A percentile compares a stretch with the other conserved stretches of the same genome.
These are phyloP conservation scores for Aschersonia sp. DNA, from an alignment of 2,329 filamentous ascomycete genomes.

Conservation along the genomic window DNA sequence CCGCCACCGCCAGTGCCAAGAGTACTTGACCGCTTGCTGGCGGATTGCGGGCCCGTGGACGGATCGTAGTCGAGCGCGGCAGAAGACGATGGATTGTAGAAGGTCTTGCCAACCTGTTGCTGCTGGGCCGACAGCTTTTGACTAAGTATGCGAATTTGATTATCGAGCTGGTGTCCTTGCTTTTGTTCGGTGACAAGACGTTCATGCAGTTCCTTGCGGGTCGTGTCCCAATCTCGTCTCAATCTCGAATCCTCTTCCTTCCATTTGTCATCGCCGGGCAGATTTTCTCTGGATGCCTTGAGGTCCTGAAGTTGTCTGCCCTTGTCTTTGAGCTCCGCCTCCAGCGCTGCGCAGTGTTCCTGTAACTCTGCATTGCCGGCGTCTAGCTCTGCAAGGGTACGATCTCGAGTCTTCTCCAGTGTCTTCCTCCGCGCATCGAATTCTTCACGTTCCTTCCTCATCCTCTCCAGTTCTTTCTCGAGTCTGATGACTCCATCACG, in stretches of 20 bases:
- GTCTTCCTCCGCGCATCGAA: constrained; percentile 39
- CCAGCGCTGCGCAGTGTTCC: constrained; percentile 48
- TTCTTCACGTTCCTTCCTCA: constrained; percentile 38
- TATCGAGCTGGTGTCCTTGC: constrained; percentile 29
- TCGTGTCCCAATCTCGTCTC: constrained; percentile 40
- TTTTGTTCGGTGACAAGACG: constrained; percentile 32
- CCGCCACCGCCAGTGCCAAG: constrained; percentile 1
- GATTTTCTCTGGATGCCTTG: constrained; percentile 53
- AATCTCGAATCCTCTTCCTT: constrained; percentile 35
- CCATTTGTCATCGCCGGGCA: constrained; percentile 44
- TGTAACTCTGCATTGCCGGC: constrained; percentile 46
- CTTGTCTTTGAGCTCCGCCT: constrained; percentile 55
- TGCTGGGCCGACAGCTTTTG: constrained; percentile 29
- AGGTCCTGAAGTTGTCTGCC: constrained; percentile 57
- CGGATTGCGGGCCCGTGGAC: constrained; percentile 19
- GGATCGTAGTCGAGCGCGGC: constrained; percentile 34
- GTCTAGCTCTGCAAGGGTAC: constrained; percentile 35
- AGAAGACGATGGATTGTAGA: constrained; percentile 30
- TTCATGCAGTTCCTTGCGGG: constrained; percentile 37
- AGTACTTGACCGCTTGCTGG: constrained; percentile 27
- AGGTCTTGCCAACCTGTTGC: constrained; percentile 25
- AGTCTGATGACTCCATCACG: constrained; percentile 57
- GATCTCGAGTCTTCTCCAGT: constrained; percentile 35
- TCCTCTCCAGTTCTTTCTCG: constrained; percentile 45
- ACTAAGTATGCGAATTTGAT: constrained; percentile 28